A percentile compares a stretch with the other conserved stretches of the same genome.
phyloP scores from a whole-genome alignment of 805 yeast species.

The Komagataella pseudopastoris region DNA sequence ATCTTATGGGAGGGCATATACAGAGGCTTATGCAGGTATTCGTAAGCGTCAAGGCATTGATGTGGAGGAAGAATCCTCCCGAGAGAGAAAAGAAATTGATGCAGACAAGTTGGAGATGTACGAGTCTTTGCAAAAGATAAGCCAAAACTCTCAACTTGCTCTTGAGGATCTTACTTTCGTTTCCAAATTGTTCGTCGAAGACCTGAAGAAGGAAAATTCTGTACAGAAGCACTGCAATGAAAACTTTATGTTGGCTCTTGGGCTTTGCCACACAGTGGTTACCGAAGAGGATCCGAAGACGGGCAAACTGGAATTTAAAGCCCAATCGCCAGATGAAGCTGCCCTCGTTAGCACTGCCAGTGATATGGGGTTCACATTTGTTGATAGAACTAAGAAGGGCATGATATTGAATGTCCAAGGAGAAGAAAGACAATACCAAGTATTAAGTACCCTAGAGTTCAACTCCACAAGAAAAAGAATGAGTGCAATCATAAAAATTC shows the following conservation, averaged over 20 bases:
- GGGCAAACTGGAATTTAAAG: constrained; percentile 42
- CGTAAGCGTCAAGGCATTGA: constrained; percentile 69
- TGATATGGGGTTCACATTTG: constrained; percentile 58
- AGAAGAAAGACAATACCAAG: constrained; percentile 52
- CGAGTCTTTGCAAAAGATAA: constrained; percentile 22
- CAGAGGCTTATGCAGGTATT: constrained; percentile 73
- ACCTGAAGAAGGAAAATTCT: constrained; percentile 31
- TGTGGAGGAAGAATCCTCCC: constrained; percentile 43
- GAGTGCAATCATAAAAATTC: constrained; percentile 70
- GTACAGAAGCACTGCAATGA: constrained; percentile 44
- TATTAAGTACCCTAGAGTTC: constrained; percentile 61
- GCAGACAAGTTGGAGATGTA: constrained; percentile 52
- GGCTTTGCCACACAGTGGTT: constrained; percentile 69
- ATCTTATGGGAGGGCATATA: constrained; percentile 67
- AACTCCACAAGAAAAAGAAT: constrained; percentile 80
- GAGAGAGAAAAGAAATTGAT: constrained; percentile 39
- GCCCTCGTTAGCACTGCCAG: constrained; percentile 76
- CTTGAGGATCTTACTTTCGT: constrained; percentile 59
- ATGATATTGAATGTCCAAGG: constrained; percentile 59
- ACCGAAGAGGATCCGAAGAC: constrained; percentile 53
- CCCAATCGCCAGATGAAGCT: constrained; percentile 82
- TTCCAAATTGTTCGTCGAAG: constrained; percentile 52
- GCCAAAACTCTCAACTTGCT: constrained; percentile 25
- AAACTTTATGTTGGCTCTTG: constrained; percentile 65
- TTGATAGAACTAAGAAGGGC: constrained; percentile 56